phyloP scores from a whole-genome alignment of 129 eudicot genomes.

The Cynara cardunculus region DNA sequence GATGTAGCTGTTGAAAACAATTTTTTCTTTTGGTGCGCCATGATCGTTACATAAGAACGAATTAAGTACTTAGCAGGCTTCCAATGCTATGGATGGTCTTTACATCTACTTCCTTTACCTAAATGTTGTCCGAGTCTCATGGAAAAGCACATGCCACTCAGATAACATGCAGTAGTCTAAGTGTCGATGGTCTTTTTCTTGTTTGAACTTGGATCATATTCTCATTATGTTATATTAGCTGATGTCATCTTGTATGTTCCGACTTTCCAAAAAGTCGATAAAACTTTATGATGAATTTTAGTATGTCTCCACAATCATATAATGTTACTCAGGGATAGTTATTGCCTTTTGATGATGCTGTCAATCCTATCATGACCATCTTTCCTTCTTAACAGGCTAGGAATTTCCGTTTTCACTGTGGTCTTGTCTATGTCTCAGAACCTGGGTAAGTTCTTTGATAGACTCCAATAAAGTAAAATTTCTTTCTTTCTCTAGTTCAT shows the following conservation, averaged over 20 bases:
- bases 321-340: neutral
- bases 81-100: neutral
- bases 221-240: neutral
- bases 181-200: neutral
- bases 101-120: neutral
- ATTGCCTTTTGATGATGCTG: neutral
- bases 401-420: slow-evolving; percentile 88
- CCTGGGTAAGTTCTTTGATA: slow-evolving; percentile 62
- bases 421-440: slow-evolving; percentile 93
- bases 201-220: neutral
- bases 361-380: neutral
- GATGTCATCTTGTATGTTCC: neutral
- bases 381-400: slow-evolving; percentile 62
- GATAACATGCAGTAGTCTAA: neutral
- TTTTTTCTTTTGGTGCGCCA: neutral
- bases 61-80: neutral
- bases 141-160: neutral
- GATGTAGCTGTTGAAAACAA: neutral
- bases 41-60: neutral
- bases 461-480: neutral
- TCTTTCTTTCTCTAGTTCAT: neutral
- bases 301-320: neutral
- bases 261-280: neutral
- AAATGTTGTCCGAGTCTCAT: neutral
- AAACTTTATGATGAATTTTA: neutral